Conservation (phyloP, 768 basidiomycete genomes). For the Ramaria sp. region DNA sequence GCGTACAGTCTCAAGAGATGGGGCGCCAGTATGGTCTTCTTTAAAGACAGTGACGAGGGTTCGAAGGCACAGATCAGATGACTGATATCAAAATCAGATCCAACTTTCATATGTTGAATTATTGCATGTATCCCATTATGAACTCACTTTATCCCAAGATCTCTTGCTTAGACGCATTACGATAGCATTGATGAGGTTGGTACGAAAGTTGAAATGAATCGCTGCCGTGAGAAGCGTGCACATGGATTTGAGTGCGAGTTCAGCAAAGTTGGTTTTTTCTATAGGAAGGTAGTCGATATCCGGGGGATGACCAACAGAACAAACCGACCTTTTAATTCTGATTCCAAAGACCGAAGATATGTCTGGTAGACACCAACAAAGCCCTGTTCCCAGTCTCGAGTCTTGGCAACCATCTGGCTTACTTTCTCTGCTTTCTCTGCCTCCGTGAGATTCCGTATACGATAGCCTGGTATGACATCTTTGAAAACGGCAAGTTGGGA, state of each 20-base stretch:
- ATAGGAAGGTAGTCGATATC: conserved; percentile 16
- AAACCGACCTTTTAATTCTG: conserved; percentile 70
- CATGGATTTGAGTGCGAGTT: conserved; percentile 71
- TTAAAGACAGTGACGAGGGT: conserved; percentile 76
- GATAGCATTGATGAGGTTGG: conserved; percentile 83
- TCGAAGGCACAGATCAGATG: conserved; percentile 75
- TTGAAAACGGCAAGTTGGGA: conserved; percentile 92
- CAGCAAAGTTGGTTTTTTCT: conserved; percentile 59
- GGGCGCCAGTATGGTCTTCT: conserved; percentile 64
- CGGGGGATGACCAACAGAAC: conserved; percentile 3
- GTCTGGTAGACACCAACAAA: conserved; percentile 79
- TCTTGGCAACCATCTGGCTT: conserved; percentile 80
- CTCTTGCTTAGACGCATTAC: conserved; percentile 73
- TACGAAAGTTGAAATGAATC: conserved; percentile 94
- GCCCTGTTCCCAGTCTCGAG: conserved; percentile 94
- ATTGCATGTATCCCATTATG: neutral
- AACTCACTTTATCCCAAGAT: conserved; percentile 79
- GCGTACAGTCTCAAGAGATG: conserved; percentile 84
- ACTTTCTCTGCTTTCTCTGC: conserved; percentile 89
- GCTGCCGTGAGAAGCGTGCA: conserved; percentile 74
- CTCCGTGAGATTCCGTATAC: conserved; percentile 85
- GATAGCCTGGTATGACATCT: conserved; percentile 92
- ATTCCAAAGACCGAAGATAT: conserved; percentile 77
- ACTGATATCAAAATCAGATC: conserved; percentile 34
- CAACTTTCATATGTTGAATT: neutral